These are phyloP conservation scores for Porcisia hertigi DNA, from an alignment of 208 protist genomes.

Conservation along the genomic window DNA sequence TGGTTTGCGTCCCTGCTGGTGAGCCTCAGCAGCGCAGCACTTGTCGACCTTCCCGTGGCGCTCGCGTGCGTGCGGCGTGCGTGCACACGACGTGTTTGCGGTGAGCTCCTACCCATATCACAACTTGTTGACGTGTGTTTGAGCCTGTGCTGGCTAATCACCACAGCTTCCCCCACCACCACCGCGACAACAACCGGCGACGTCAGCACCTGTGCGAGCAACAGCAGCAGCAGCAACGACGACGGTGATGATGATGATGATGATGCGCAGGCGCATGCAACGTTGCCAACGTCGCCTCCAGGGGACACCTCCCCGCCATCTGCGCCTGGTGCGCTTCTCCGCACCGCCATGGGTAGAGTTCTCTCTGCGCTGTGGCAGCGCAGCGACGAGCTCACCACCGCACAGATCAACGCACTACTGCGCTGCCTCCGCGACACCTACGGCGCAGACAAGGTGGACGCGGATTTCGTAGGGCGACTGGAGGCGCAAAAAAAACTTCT, in stretches of 20 bases:
- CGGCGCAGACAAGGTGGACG: conserved; percentile 49
- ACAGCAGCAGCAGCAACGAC: background rate
- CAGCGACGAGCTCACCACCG: conserved; percentile 51
- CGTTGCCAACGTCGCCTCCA: too few relatives aligned
- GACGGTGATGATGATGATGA: too few relatives aligned
- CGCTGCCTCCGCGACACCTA: conserved; percentile 68
- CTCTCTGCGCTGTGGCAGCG: conserved; percentile 75
- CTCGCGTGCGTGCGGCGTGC: conserved; percentile 44
- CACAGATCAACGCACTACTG: conserved; percentile 59
- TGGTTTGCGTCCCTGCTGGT: conserved; percentile 61
- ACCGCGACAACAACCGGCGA: background rate
- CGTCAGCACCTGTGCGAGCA: background rate
- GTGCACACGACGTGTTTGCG: conserved; percentile 44
- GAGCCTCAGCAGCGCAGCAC: conserved; percentile 36
- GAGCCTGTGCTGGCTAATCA: conserved; percentile 51
- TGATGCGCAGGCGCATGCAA: background rate
- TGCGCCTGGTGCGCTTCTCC: conserved; percentile 1
- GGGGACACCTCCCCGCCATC: background rate
- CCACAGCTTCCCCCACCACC: background rate
- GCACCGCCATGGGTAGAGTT: conserved; percentile 37
- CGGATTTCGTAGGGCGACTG: conserved; percentile 74
- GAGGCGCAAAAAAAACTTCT: conserved; percentile 33
- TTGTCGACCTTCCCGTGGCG: conserved; percentile 49
- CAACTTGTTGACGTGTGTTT: conserved; percentile 57
- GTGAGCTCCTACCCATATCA: conserved; percentile 28